A percentile compares a stretch with the other conserved stretches of the same genome.
These are phyloP conservation scores for Amborella trichopoda DNA, from an alignment of 164 flowering plant genomes.

Conservation along the genomic window DNA sequence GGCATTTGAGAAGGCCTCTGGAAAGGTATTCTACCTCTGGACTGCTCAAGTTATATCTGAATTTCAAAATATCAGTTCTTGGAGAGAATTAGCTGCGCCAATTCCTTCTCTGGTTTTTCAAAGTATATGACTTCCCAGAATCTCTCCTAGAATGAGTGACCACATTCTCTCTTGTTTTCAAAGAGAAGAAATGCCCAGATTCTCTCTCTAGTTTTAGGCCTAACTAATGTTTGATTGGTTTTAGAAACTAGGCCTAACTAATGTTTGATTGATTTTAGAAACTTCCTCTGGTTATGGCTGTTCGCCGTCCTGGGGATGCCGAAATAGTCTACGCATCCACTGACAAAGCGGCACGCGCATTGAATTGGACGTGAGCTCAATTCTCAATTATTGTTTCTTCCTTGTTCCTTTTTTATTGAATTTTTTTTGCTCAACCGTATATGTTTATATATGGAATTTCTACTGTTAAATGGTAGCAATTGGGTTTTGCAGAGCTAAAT, in stretches of 20 bases:
- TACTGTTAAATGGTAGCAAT: neutral
- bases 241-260: too few relatives aligned
- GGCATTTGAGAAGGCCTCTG: slow-evolving; percentile 59
- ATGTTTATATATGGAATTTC: neutral
- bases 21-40: slow-evolving; percentile 31
- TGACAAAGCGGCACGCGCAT: slow-evolving; percentile 58
- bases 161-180: too few relatives aligned
- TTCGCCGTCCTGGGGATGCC: slow-evolving; percentile 82
- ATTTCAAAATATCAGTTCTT: too few relatives aligned
- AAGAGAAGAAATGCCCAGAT: too few relatives aligned
- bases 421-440: neutral
- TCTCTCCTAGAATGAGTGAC: too few relatives aligned
- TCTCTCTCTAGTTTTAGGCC: too few relatives aligned
- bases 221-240: too few relatives aligned
- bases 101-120: too few relatives aligned
- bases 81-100: too few relatives aligned
- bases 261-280: too few relatives aligned
- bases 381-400: neutral
- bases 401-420: neutral
- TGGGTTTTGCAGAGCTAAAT: slow-evolving; percentile 48
- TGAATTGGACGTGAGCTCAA: slow-evolving; percentile 80
- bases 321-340: slow-evolving; percentile 72
- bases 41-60: too few relatives aligned
- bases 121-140: too few relatives aligned
- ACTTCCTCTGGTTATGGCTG: slow-evolving; percentile 66